Evolutionary conservation across 2,329 filamentous ascomycete genomes (phyloP), one percentile per base, ranked within the genome.

Genomic region (Penicillium sumatraense): DNA sequence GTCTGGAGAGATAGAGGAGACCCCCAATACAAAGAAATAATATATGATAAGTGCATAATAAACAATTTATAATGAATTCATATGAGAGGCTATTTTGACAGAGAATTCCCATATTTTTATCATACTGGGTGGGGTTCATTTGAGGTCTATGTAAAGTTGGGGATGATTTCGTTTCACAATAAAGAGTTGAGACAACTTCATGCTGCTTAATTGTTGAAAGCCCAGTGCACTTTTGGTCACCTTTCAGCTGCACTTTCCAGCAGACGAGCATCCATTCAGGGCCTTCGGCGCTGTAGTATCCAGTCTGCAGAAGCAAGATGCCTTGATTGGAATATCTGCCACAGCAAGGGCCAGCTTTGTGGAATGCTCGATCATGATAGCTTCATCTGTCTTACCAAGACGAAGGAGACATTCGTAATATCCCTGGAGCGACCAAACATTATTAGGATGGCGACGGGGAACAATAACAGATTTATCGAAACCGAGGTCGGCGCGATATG

Each of bases 401-500:
- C 76, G 82, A 4, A 79, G 57, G 40, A 91, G 65, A 65, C 89
- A 89, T 72, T 91, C 89, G 59, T 89, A 81, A 60, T 85, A 88
- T 0, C 89, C 89, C 58, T 89, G 86, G 48, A 91, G 69, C 1
- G 87, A 81, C 89, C 89, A 91, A 0, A 91, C 84, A 60, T 91
- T 91, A 40, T 86, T 86, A 1, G 83, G 86, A 69, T 91, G 89
- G 50, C 83, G 82, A 36, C 83, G 75, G 0, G 86, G 82, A 10
- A 88, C 78, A 0, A 87, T 85, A 0, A 90, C 68, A 1, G 79
- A 80, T 11, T 78, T 73, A 44, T 82, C 78, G 3, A 86, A 61
- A 0, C 86, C 86, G 4, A 89, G 70, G 60, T 89, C 86, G 0
- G 83, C 85, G 6, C 71, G 74, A 60, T 89, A 89, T 0, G 83